These are phyloP conservation scores for Symbiodinium natans DNA, from an alignment of 73 alveolate species.

Conservation along the genomic window DNA sequence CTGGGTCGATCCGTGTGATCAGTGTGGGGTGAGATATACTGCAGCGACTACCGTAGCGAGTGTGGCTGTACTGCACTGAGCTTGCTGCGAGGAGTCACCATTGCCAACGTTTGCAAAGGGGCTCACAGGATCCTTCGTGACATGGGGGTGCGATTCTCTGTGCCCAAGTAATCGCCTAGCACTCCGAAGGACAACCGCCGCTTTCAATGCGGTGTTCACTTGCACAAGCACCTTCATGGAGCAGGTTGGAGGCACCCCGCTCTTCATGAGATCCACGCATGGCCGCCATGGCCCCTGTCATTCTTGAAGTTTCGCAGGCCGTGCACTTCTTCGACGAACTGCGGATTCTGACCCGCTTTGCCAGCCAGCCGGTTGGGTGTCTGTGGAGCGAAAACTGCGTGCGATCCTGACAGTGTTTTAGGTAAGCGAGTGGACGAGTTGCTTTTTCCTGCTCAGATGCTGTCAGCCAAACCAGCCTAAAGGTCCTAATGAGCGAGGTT, in stretches of 20 bases:
- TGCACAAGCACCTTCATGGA: constrained; percentile 81
- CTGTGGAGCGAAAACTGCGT: too few relatives aligned
- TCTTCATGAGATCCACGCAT: background rate
- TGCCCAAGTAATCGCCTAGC: too few relatives aligned
- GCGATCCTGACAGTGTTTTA: too few relatives aligned
- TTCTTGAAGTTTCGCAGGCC: background rate
- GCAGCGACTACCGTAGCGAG: background rate
- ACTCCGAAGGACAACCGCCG: background rate
- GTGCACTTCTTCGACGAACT: constrained; percentile 83
- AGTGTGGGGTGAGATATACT: background rate
- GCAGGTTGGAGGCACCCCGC: constrained; percentile 48
- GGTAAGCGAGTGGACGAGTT: too few relatives aligned
- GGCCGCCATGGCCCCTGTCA: background rate
- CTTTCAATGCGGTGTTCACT: constrained; percentile 63
- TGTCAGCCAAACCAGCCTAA: too few relatives aligned
- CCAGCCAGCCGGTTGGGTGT: background rate
- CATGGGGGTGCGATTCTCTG: background rate
- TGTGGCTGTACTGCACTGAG: background rate
- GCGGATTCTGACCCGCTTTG: constrained; percentile 42
- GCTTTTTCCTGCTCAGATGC: too few relatives aligned
- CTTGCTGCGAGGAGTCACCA: background rate
- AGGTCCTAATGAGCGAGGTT: too few relatives aligned
- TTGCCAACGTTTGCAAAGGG: background rate
- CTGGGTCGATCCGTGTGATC: too few relatives aligned
- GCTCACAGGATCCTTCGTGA: constrained; percentile 11